phyloP scores from a whole-genome alignment of 352 stramenopile genomes.

The Globisporangium paroecandrum region DNA sequence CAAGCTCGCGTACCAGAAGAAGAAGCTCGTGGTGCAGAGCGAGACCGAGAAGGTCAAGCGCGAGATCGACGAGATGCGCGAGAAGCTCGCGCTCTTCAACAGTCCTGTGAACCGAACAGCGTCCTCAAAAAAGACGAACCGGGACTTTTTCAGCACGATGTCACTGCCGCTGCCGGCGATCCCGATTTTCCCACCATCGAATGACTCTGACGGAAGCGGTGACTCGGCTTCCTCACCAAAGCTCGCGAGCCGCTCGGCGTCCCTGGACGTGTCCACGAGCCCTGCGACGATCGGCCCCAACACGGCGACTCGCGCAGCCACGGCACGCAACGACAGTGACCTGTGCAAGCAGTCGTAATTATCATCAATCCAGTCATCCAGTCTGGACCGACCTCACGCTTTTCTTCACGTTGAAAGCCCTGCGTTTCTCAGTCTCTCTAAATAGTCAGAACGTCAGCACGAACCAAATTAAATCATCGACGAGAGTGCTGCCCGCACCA shows the following conservation, averaged over 20 bases:
- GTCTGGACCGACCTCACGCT: not conserved
- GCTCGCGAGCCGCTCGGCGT: constrained; percentile 16
- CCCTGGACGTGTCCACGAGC: constrained; percentile 19
- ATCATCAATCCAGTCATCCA: not conserved
- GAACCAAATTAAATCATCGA: not conserved
- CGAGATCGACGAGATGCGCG: constrained; percentile 28
- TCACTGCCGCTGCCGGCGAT: constrained; percentile 32
- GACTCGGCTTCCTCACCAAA: constrained; percentile 1
- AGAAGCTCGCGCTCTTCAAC: constrained; percentile 23
- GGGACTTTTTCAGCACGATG: constrained; percentile 47
- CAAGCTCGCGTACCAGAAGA: constrained; percentile 44
- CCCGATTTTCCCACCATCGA: constrained; percentile 18
- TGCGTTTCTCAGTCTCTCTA: not conserved
- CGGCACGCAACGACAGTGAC: constrained; percentile 28
- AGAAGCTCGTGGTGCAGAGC: constrained; percentile 32
- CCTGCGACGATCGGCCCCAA: constrained; percentile 13
- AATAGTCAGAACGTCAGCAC: not conserved
- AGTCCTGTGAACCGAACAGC: constrained; percentile 10
- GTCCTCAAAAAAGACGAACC: constrained; percentile 10
- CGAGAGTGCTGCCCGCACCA: not conserved
- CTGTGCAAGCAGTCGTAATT: constrained; percentile 34
- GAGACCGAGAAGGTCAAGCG: constrained; percentile 26
- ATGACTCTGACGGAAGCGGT: not conserved
- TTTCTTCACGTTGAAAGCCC: not conserved
- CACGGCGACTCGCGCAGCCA: constrained; percentile 20